Percentiles rank a stretch among this genome's conserved stretches.
Evolutionary conservation across 2,329 filamentous ascomycete genomes (phyloP).

Genomic region (Trichoderma gracile): DNA sequence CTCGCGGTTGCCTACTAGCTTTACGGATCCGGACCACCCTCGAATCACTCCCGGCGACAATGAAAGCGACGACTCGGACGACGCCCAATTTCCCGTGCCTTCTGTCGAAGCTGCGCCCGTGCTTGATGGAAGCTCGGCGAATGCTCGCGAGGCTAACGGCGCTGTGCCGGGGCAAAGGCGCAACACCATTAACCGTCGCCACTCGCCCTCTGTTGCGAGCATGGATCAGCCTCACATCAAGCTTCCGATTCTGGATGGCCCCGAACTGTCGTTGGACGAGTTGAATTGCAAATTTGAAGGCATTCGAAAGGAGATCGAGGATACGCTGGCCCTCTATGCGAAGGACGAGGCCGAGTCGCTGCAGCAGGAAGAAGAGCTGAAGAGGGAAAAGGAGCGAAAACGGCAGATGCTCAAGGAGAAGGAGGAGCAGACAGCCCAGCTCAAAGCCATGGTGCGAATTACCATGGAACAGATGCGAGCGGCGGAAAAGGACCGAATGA

Average conservation of each 20-base stretch:
- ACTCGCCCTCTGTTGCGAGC: constrained; percentile 69
- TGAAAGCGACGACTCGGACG: constrained; percentile 48
- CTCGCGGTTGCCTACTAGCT: constrained; percentile 57
- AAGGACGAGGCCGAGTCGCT: constrained; percentile 73
- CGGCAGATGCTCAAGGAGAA: constrained; percentile 80
- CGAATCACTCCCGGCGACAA: constrained; percentile 42
- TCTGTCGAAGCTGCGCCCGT: constrained; percentile 62
- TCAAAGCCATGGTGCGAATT: constrained; percentile 77
- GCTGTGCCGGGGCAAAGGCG: constrained; percentile 41
- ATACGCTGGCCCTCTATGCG: constrained; percentile 67
- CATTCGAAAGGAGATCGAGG: constrained; percentile 81
- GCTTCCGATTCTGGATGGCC: constrained; percentile 51
- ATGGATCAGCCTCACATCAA: constrained; percentile 52
- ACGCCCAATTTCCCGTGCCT: constrained; percentile 53
- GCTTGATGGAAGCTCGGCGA: constrained; percentile 60
- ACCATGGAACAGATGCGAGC: constrained; percentile 80
- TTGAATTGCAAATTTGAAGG: constrained; percentile 79
- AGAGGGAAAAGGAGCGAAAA: constrained; percentile 77
- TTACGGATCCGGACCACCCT: constrained; percentile 54
- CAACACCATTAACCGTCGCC: constrained; percentile 68
- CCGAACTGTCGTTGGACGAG: constrained; percentile 69
- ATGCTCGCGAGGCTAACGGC: constrained; percentile 65
- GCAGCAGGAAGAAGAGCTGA: constrained; percentile 65
- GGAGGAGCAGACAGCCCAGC: constrained; percentile 82
- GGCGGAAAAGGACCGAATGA: constrained; percentile 74